Percentiles rank a stretch among this genome's conserved stretches.
phyloP scores from a whole-genome alignment of 106 monocot species.

The Dendrobium chrysotoxum region DNA sequence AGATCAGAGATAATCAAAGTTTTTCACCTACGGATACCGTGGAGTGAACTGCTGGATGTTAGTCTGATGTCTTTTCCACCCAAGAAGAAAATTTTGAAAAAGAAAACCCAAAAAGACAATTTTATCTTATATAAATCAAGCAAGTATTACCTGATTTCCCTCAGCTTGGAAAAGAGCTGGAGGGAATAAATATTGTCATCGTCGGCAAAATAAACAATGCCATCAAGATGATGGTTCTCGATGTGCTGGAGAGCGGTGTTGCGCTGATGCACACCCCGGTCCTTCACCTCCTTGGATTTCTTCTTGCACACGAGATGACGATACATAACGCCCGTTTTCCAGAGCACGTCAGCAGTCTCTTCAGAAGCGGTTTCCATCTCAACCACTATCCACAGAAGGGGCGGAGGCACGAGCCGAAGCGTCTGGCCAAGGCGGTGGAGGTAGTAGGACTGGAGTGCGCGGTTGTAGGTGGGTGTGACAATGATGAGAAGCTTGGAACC shows the following conservation, averaged over 20 bases:
- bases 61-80: background rate
- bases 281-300: conserved; percentile 19
- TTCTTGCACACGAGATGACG: conserved; percentile 40
- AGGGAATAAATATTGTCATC: conserved; percentile 55
- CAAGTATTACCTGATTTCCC: conserved; percentile 34
- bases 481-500: conserved; percentile 58
- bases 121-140: background rate
- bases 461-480: conserved; percentile 78
- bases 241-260: conserved; percentile 47
- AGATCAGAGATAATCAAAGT: too few species aligned
- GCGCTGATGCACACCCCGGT: conserved; percentile 42
- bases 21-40: too few species aligned
- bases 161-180: conserved; percentile 29
- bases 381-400: conserved; percentile 79
- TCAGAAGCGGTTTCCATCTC: conserved; percentile 39
- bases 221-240: conserved; percentile 34
- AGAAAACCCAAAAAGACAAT: background rate
- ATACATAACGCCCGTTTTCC: conserved; percentile 55
- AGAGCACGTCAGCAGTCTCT: conserved; percentile 66
- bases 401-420: conserved; percentile 50
- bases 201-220: conserved; percentile 53
- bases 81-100: background rate
- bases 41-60: too few species aligned
- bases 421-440: conserved; percentile 57
- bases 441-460: conserved; percentile 69